phyloP scores from a whole-genome alignment of 805 yeast species.

The Barnettozyma wickerhamii region DNA sequence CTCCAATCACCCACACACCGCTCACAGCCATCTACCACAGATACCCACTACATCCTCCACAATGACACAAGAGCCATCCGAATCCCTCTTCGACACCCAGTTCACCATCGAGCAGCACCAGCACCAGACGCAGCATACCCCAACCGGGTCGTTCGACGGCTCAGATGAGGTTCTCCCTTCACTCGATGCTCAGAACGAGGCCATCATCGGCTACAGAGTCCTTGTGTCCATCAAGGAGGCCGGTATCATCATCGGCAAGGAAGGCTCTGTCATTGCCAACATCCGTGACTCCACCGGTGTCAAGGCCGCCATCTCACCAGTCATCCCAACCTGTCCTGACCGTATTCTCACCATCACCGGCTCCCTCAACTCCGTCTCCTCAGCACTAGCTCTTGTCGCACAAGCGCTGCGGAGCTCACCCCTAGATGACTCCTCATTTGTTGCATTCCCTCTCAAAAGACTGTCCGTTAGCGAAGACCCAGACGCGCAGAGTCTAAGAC shows the following conservation, averaged over 20 bases:
- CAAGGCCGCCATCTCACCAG: constrained; percentile 82
- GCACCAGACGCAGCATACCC: neutral
- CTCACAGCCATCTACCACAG: neutral
- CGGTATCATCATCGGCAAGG: constrained; percentile 85
- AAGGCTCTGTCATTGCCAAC: constrained; percentile 71
- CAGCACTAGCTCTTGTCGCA: constrained; percentile 67
- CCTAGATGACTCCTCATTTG: constrained; percentile 33
- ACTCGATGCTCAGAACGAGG: constrained; percentile 17
- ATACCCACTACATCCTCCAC: neutral
- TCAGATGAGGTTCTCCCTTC: constrained; percentile 19
- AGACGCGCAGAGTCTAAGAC: constrained; percentile 55
- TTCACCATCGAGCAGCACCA: constrained; percentile 17
- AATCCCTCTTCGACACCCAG: constrained; percentile 23
- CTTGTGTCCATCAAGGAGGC: constrained; percentile 83
- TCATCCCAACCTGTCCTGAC: constrained; percentile 76
- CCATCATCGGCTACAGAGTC: constrained; percentile 35
- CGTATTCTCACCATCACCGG: constrained; percentile 80
- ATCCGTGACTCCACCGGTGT: constrained; percentile 73
- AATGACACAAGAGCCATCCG: constrained; percentile 22
- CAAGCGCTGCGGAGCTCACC: constrained; percentile 52
- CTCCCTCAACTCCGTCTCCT: constrained; percentile 59
- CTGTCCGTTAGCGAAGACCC: constrained; percentile 44
- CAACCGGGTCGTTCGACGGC: neutral
- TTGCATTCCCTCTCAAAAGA: constrained; percentile 56
- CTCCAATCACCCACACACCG: neutral